Conservation (phyloP, 257 asterid genomes). For the Parsonsia alboflavescens region DNA sequence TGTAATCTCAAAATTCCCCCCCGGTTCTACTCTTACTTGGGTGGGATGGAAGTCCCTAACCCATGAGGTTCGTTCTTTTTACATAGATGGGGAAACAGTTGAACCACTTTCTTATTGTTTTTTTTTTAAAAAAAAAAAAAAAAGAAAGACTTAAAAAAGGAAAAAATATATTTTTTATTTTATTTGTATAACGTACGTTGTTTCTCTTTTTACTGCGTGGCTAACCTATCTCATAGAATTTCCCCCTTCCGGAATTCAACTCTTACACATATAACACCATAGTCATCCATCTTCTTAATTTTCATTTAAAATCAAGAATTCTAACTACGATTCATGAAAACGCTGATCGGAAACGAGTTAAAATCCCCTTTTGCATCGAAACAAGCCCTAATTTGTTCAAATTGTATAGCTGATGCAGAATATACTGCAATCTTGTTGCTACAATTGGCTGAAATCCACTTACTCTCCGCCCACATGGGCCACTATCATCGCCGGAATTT, state of each 20-base stretch:
- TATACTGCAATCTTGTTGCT: slow-evolving; percentile 40
- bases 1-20: too few relatives aligned
- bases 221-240: neutral
- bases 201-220: neutral
- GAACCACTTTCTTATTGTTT: too few relatives aligned
- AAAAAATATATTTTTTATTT: too few relatives aligned
- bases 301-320: neutral
- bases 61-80: too few relatives aligned
- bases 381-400: slow-evolving; percentile 7
- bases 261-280: neutral
- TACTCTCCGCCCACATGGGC: slow-evolving; percentile 89
- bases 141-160: too few relatives aligned
- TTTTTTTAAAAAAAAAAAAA: too few relatives aligned
- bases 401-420: slow-evolving; percentile 37
- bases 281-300: neutral
- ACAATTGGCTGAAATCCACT: slow-evolving; percentile 27
- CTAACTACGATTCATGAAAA: slow-evolving; percentile 8
- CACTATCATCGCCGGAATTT: slow-evolving; percentile 59
- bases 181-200: too few relatives aligned
- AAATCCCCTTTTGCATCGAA: neutral
- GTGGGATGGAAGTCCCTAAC: too few relatives aligned
- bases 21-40: too few relatives aligned
- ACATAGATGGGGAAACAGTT: too few relatives aligned
- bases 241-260: slow-evolving; percentile 7
- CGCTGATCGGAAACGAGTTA: neutral